phyloP scores from a whole-genome alignment of 2,329 filamentous ascomycete genomes.

The Ustulina deusta region DNA sequence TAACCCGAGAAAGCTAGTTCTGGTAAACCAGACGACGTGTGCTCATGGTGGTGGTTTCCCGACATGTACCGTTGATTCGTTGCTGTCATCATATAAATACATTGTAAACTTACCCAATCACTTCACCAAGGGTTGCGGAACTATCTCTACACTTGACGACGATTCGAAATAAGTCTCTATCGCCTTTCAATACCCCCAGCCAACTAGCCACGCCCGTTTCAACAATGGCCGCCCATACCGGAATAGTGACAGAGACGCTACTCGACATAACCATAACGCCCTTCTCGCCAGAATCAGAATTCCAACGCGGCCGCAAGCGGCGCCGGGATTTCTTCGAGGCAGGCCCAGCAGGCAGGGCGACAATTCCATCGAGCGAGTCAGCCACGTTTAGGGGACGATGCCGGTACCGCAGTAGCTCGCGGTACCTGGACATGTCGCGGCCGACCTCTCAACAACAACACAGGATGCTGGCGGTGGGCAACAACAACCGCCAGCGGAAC shows the following conservation, averaged over 20 bases:
- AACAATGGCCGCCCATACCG: constrained; percentile 44
- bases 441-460: constrained; percentile 36
- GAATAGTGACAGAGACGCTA: constrained; percentile 41
- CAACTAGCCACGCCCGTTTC: constrained; percentile 1
- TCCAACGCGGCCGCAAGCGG: constrained; percentile 54
- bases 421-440: constrained; percentile 47
- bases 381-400: constrained; percentile 57
- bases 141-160: background rate
- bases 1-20: background rate
- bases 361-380: constrained; percentile 54
- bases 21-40: background rate
- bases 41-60: background rate
- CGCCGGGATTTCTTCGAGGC: constrained; percentile 51
- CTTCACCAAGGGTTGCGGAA: background rate
- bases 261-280: constrained; percentile 45
- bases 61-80: constrained; percentile 1
- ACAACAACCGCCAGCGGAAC: constrained; percentile 44
- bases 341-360: constrained; percentile 40
- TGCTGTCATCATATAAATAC: constrained; percentile 5
- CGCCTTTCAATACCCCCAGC: background rate
- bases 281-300: constrained; percentile 51
- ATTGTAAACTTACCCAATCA: background rate
- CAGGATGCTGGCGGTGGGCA: constrained; percentile 9
- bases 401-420: constrained; percentile 55
- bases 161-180: background rate